Evolutionary conservation across 2,329 filamentous ascomycete species (phyloP), one percentile per base, ranked within the genome.

Genomic region (Penicillium sclerotiorum): DNA sequence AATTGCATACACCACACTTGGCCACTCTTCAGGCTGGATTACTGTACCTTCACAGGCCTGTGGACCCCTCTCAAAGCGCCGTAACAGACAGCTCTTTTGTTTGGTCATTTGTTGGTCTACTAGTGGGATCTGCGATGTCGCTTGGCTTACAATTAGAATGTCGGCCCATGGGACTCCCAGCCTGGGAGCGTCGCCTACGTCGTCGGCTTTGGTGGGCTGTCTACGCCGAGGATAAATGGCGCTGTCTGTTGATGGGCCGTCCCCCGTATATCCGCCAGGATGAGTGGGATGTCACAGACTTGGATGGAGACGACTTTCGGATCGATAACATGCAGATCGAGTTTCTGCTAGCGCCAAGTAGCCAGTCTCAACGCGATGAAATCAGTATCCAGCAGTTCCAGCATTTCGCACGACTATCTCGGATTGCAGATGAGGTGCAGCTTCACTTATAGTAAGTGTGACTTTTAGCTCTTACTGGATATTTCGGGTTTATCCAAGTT

Each of bases 191-290:
- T 49, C 52, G 67, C 17, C 56, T 71, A 6, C 61, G 69, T 4
- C 45, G 64, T 22, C 47, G 68, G n/a, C 47, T 71, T 5, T 71
- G 68, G 66, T 71, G 68, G 68, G 63, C 61, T 9, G 40, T 68
- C 1, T 70, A 68, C 37, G 44, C 61, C 1, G 63, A 70, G 40
- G 67, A 70, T 40, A 70, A 65, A 38, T 71, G 65, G 61, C 54
- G 60, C 6, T 60, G 62, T 6, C 49, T 70, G 9, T 53, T 69
- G 11, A 55, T 63, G 45, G 67, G 68, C 0, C 54, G 63, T 4
- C 67, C 68, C 2, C 62, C 66, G 0, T 63, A 59, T 21, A 66
- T 70, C 18, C 55, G 57, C 6, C 37, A 56, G 1, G 57, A 65
- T 17, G 65, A 71, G 21, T 70, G 65, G 65, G 58, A 62, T 46